Percentiles rank a stretch among this genome's conserved stretches.
phyloP scores from a whole-genome alignment of 2,329 filamentous ascomycete genomes.

The Trichoderma asperellum region DNA sequence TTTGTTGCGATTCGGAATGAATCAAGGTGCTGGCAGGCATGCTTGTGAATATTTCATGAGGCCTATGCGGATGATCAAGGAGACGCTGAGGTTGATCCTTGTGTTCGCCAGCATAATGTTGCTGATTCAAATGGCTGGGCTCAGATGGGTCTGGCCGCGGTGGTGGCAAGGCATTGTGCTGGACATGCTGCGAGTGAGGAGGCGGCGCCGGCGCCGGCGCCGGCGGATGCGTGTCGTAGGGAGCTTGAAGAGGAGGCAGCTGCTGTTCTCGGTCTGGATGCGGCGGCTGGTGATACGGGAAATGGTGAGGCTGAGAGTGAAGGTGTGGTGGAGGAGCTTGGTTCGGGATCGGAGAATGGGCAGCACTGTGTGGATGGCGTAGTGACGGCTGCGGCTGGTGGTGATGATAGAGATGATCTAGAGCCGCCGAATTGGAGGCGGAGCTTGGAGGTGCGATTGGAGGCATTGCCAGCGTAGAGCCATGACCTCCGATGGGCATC shows the following conservation, averaged over 20 bases:
- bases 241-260: background rate
- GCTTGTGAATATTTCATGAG: slow-evolving; percentile 3
- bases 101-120: slow-evolving; percentile 17
- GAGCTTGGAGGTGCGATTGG: slow-evolving; percentile 29
- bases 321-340: slow-evolving; percentile 31
- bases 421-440: slow-evolving; percentile 31
- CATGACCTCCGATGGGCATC: slow-evolving; percentile 36
- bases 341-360: slow-evolving; percentile 29
- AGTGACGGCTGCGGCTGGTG: slow-evolving; percentile 18
- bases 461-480: slow-evolving; percentile 35
- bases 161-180: slow-evolving; percentile 26
- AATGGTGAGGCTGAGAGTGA: slow-evolving; percentile 36
- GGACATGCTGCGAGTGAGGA: slow-evolving; percentile 1
- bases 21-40: background rate
- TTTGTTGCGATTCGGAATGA: slow-evolving; percentile 14
- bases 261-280: slow-evolving; percentile 27
- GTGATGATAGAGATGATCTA: slow-evolving; percentile 32
- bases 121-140: slow-evolving; percentile 22
- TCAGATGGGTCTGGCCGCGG: slow-evolving; percentile 14
- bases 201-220: background rate
- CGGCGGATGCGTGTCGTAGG: slow-evolving; percentile 5
- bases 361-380: slow-evolving; percentile 32
- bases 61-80: background rate
- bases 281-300: slow-evolving; percentile 27
- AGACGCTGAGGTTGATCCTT: slow-evolving; percentile 23